Evolutionary conservation across 2,329 filamentous ascomycete species (phyloP), one percentile per base, ranked within the genome.

Genomic region (Scleromitrula shiraiana): DNA sequence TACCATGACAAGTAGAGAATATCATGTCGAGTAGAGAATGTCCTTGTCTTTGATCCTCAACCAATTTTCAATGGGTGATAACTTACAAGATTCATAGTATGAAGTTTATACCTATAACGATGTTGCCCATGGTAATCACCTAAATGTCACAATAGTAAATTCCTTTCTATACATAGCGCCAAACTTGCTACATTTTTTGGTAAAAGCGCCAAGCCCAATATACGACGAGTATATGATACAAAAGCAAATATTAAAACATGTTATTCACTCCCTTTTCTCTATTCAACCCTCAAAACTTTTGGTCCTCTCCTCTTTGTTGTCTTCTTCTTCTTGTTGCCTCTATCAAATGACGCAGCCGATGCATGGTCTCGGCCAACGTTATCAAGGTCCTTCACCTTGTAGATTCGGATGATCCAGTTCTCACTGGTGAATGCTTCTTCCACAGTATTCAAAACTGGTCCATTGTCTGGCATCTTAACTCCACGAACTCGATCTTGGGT

Each of bases 361-460:
- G 78, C 78, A 65, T 96, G 91, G 61, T 95, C 88, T 65, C 93
- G 82, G 47, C 89, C 91, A 56, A 98, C 75, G 67, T 97, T 97
- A 72, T 98, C 93, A 51, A 96, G 82, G 62, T 95, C 90, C 75
- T 98, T 98, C 71, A 98, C 93, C 77, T 98, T 98, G 78, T 96
- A 98, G 64, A 98, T 96, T 56, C 93, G 80, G 65, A 98, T 97
- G 68, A 98, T 98, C 93, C 93, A 98, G 77, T 98, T 98, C 75
- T 98, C 93, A 63, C 88, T 95, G 47, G 94, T 98, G 68, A 95
- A 98, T 8, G 93, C 93, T 71, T 98, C 93, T 66, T 98, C 93
- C 39, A 98, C 70, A 4, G 85, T 93, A 68, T 85, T 88, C 50
- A 98, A 82, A 52, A 85, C 78, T 7, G 93, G 93, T 1, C 88